phyloP scores from a whole-genome alignment of 306 rosid genomes.

The Carpinus viminea region DNA sequence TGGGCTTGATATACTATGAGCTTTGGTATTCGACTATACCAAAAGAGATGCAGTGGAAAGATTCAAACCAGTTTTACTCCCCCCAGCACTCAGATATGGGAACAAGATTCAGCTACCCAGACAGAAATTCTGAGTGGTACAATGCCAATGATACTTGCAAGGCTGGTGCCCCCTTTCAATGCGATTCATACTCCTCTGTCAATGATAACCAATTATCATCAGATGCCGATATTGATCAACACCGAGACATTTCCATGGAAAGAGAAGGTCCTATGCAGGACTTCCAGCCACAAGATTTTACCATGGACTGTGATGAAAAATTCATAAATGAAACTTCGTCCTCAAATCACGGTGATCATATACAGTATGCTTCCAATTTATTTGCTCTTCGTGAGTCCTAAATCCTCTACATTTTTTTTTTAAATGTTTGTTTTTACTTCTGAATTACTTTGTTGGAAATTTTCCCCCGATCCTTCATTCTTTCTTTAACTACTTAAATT shows the following conservation, averaged over 20 bases:
- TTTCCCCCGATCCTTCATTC: background rate
- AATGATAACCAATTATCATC: constrained; percentile 32
- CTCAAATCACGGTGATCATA: constrained; percentile 27
- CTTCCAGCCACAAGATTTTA: constrained; percentile 49
- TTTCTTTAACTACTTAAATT: background rate
- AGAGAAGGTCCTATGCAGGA: constrained; percentile 35
- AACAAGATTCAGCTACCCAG: constrained; percentile 28
- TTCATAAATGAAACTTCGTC: constrained; percentile 36
- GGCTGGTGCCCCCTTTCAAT: constrained; percentile 36
- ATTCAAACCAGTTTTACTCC: constrained; percentile 41
- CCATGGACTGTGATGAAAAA: constrained; percentile 47
- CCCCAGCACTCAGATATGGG: constrained; percentile 35
- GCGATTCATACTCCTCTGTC: constrained; percentile 62
- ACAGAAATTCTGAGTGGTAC: constrained; percentile 38
- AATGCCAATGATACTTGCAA: constrained; percentile 44
- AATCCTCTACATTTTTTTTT: constrained; percentile 15
- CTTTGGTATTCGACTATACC: constrained; percentile 71
- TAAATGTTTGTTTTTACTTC: background rate
- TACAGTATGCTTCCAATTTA: constrained; percentile 42
- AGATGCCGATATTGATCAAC: constrained; percentile 26
- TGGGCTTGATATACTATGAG: constrained; percentile 67
- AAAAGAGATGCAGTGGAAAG: constrained; percentile 57
- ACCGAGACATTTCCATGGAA: constrained; percentile 26
- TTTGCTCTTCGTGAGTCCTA: constrained; percentile 52
- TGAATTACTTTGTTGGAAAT: background rate